A percentile compares a stretch with the other conserved stretches of the same genome.
These are phyloP conservation scores for Botrytis sinoallii DNA, from an alignment of 2,329 filamentous ascomycete species.

Conservation along the genomic window DNA sequence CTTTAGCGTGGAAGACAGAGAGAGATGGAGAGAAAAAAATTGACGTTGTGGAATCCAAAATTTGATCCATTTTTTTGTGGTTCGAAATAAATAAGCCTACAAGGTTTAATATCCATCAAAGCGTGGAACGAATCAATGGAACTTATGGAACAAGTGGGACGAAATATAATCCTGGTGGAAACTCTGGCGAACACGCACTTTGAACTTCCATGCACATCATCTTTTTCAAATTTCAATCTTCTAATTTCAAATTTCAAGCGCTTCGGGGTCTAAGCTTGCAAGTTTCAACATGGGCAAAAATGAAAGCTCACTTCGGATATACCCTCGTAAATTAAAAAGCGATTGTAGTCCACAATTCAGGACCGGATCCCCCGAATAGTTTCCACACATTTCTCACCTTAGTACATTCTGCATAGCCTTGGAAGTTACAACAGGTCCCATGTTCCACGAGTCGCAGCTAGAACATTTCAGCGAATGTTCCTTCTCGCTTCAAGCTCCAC, in stretches of 20 bases:
- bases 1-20: neutral
- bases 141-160: constrained; percentile 14
- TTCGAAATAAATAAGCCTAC: neutral
- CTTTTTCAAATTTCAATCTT: neutral
- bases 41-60: constrained; percentile 11
- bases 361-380: constrained; percentile 7
- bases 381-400: constrained; percentile 3
- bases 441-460: neutral
- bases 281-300: constrained; percentile 14
- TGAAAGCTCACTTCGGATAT: constrained; percentile 12
- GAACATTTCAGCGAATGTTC: constrained; percentile 15
- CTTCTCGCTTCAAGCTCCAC: constrained; percentile 7
- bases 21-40: neutral
- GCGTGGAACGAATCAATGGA: constrained; percentile 7
- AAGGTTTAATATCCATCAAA: neutral
- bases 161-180: constrained; percentile 10
- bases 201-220: constrained; percentile 13
- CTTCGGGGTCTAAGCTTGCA: constrained; percentile 15
- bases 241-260: neutral
- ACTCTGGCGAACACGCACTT: neutral
- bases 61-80: constrained; percentile 7
- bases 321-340: constrained; percentile 11
- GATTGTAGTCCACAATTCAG: constrained; percentile 5
- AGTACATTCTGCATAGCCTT: constrained; percentile 8
- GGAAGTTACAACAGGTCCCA: constrained; percentile 12